These are phyloP conservation scores for Aristolochia californica DNA, from an alignment of 164 flowering plant species.

Conservation along the genomic window DNA sequence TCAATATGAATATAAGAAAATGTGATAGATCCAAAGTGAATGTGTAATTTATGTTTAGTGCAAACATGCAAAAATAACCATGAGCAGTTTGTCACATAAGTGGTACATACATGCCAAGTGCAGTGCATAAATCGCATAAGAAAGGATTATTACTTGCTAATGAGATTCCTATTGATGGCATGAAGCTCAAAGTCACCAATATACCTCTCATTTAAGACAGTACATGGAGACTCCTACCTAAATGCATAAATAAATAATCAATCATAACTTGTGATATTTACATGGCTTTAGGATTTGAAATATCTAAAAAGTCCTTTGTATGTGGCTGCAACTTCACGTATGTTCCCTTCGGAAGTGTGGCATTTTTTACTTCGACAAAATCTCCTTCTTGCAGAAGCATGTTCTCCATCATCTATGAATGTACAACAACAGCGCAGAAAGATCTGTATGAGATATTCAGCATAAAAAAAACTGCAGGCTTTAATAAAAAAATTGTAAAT, in stretches of 20 bases:
- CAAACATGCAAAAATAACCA: background rate
- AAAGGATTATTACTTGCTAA: too few species aligned
- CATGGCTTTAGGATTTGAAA: slow-evolving; percentile 98
- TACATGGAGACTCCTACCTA: too few species aligned
- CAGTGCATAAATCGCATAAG: too few species aligned
- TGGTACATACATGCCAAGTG: too few species aligned
- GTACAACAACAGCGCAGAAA: background rate
- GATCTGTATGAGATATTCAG: background rate
- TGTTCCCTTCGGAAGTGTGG: slow-evolving; percentile 81
- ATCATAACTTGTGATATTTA: slow-evolving; percentile 24
- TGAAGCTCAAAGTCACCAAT: too few species aligned
- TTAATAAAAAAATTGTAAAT: background rate
- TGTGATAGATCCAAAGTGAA: background rate
- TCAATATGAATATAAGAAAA: background rate
- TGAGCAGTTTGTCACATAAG: too few species aligned
- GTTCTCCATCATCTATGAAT: slow-evolving; percentile 88
- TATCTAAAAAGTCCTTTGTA: slow-evolving; percentile 87
- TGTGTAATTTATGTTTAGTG: background rate
- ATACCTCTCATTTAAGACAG: too few species aligned
- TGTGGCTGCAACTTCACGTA: slow-evolving; percentile 97
- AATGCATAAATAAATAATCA: too few species aligned
- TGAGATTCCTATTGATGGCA: too few species aligned
- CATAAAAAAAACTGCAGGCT: background rate
- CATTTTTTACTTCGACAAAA: slow-evolving; percentile 74
- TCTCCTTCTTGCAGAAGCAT: slow-evolving; percentile 90